Base-by-base conservation (phyloP, 352 stramenopile species). In the Saprolegnia diclina region DNA sequence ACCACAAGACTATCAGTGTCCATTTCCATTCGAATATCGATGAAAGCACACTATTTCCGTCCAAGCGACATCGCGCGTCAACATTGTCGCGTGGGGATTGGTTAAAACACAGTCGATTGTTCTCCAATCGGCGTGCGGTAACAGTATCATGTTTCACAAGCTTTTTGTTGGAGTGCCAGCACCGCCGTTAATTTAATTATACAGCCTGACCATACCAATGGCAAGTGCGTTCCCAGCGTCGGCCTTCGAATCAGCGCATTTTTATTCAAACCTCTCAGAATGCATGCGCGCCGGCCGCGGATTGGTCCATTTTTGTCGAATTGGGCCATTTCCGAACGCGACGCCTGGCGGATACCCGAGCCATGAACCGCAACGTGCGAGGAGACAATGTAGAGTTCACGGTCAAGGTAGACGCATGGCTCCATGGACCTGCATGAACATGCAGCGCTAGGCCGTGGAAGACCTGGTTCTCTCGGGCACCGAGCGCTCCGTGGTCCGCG, bases 321-420 rank as follows among this genome's bases (percentile, higher is more conserved):
- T 48, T 10, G 42, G 42, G 13, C 42, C 52, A 59, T 59, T 59
- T 42, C 35, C 24, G 52, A 59, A 59, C 52, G 52, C 52, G 52
- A 59, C 52, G 52, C 24, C 52, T 59, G 24, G 52, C 13, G 9
- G 52, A 59, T 35, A 40, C 24, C 11, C 18, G 22, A 38, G 21
- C 67, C 48, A 90, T 91, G 81, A 94, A 92, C 73, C 79, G 85
- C 24, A 92, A 79, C 45, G 81, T 92, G 68, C 85, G 85, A 26
- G 83, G 82, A 32, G 94, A 98, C 72, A 97, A 98, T 78, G 92
- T 98, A 46, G 94, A 98, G 75, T 98, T 98, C 75, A 98, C 91
- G 53, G 94, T 98, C 73, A 97, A 79, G 89, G 94, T 92, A 69
- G 37, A 65, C 37, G n/a, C 18, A 11, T 57, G 11, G 24, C 21